Percentiles rank a stretch among this genome's conserved stretches.
Evolutionary conservation across 23 red algal genomes (phyloP).

Genomic region (Pyropia haitanensis): DNA sequence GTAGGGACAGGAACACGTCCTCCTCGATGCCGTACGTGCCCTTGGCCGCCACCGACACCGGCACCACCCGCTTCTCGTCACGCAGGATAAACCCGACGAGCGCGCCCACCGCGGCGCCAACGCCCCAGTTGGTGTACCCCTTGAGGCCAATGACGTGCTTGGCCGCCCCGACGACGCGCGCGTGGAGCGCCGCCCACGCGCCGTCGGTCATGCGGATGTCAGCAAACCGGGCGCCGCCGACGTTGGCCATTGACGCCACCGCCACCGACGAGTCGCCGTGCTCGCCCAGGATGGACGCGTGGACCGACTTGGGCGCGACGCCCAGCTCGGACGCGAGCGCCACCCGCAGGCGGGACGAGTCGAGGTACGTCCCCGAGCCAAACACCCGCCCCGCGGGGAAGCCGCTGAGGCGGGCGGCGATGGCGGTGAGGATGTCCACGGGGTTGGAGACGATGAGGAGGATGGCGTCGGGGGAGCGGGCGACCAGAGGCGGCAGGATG

Average conservation of each 20-base stretch:
- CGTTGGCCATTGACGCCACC: constrained; percentile 18
- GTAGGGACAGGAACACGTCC: constrained; percentile 46
- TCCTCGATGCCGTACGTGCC: constrained; percentile 7
- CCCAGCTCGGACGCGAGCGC: constrained; percentile 18
- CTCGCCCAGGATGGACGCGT: constrained; percentile 43
- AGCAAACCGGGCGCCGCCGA: constrained; percentile 31
- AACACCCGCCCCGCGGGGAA: constrained; percentile 25
- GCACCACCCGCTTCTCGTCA: constrained; percentile 10
- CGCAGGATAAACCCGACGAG: constrained; percentile 18
- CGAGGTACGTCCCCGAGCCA: constrained; percentile 47
- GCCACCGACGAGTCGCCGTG: constrained; percentile 55
- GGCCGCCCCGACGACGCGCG: constrained; percentile 16
- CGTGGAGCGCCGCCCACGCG: constrained; percentile 4
- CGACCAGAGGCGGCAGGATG: constrained; percentile 27
- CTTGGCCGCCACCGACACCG: constrained; percentile 12
- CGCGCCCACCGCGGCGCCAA: constrained; percentile 34
- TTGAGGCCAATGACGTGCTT: constrained; percentile 30
- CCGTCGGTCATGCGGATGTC: background rate
- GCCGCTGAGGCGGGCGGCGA: constrained; percentile 31
- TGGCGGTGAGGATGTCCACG: constrained; percentile 31
- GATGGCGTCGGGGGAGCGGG: constrained; percentile 25
- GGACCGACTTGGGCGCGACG: constrained; percentile 21
- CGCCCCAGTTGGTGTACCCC: constrained; percentile 38
- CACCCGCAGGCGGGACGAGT: constrained; percentile 26
- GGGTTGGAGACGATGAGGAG: constrained; percentile 48